Conservation (phyloP, 768 basidiomycete genomes). For the Lyophyllum shimeji region DNA sequence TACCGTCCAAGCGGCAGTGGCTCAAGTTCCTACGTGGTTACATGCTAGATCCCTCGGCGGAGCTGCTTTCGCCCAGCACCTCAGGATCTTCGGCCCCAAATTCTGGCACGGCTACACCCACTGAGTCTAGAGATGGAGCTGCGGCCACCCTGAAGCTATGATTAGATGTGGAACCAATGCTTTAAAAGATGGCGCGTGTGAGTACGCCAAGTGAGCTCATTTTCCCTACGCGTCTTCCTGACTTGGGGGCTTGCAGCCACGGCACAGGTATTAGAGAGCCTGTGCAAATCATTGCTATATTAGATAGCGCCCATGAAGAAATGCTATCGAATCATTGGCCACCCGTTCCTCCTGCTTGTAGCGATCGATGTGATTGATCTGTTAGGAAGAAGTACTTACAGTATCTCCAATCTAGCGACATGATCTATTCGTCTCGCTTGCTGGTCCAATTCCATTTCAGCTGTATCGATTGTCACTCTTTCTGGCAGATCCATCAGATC, state of each 20-base stretch:
- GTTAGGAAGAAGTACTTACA: background rate
- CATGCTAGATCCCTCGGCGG: conserved; percentile 48
- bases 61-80: conserved; percentile 44
- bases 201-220: background rate
- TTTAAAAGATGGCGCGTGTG: conserved; percentile 1
- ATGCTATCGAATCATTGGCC: background rate
- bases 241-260: background rate
- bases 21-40: conserved; percentile 72
- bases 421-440: background rate
- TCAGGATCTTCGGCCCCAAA: conserved; percentile 31
- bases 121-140: conserved; percentile 19
- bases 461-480: background rate
- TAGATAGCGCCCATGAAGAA: background rate
- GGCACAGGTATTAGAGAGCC: background rate
- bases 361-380: conserved; percentile 6
- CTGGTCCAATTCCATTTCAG: conserved; percentile 3
- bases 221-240: background rate
- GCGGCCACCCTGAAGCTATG: conserved; percentile 27
- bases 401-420: background rate
- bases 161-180: background rate
- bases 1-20: conserved; percentile 78
- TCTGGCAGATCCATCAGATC: background rate
- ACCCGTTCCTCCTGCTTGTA: background rate
- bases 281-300: background rate
- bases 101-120: conserved; percentile 51